These are phyloP conservation scores for Cucumis sativus DNA, from an alignment of 306 rosid genomes.

Conservation along the genomic window Cucumber_9930_V3 NC_026657.2:15739001-15739500, in stretches of 20 bases:
- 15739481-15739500: background rate
- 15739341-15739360: no score
- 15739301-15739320: no score
- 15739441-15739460: background rate
- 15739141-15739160: conserved; percentile 12
- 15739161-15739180: background rate
- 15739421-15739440: background rate
- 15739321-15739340: no score
- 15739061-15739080: background rate
- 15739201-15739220: background rate
- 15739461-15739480: no score
- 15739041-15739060: no score
- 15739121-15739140: background rate
- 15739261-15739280: no score
- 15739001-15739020: background rate
- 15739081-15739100: background rate
- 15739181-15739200: background rate
- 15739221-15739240: background rate
- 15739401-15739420: background rate
- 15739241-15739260: no score
- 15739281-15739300: no score
- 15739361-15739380: no score
- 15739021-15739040: background rate
- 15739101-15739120: background rate
- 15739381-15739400: background rate